Conservation (phyloP, 2,329 filamentous ascomycete genomes). For the Leptographium galeiforme region DNA sequence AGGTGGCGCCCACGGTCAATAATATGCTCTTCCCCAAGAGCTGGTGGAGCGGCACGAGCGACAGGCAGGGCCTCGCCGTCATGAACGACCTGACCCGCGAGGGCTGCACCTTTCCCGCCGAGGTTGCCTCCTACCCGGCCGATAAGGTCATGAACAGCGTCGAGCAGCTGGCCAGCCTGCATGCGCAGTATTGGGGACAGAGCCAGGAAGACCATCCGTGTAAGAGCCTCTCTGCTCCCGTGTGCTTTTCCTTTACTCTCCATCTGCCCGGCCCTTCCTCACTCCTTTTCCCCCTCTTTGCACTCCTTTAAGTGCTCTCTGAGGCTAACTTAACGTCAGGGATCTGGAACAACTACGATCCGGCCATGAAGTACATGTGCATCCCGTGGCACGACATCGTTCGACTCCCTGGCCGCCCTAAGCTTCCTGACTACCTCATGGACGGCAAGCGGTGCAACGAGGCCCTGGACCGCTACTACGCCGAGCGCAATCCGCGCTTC, state of each 20-base stretch:
- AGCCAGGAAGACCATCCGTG: background rate
- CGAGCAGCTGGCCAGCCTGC: slow-evolving; percentile 22
- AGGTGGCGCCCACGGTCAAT: slow-evolving; percentile 13
- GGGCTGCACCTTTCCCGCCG: slow-evolving; percentile 29
- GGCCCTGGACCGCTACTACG: slow-evolving; percentile 10
- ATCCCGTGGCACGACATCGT: background rate
- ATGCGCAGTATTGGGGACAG: slow-evolving; percentile 15
- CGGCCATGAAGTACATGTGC: slow-evolving; percentile 2
- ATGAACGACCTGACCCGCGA: slow-evolving; percentile 52
- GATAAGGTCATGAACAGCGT: slow-evolving; percentile 13
- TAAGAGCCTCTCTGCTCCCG: background rate
- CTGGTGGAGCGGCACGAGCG: slow-evolving; percentile 14
- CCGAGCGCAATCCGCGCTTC: background rate
- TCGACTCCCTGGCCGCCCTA: background rate
- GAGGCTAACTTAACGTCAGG: background rate
- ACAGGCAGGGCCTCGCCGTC: slow-evolving; percentile 48
- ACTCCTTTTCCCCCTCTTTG: background rate
- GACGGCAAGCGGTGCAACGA: slow-evolving; percentile 12
- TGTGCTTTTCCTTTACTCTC: background rate
- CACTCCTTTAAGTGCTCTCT: too few relatives aligned
- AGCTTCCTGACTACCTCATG: slow-evolving; percentile 1
- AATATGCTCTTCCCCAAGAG: slow-evolving; percentile 12
- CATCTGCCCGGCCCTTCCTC: background rate
- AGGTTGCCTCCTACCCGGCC: slow-evolving; percentile 19
- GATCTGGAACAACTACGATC: slow-evolving; percentile 3